phyloP scores from a whole-genome alignment of 2,329 filamentous ascomycete species.

The Colletotrichum gigasporum region DNA sequence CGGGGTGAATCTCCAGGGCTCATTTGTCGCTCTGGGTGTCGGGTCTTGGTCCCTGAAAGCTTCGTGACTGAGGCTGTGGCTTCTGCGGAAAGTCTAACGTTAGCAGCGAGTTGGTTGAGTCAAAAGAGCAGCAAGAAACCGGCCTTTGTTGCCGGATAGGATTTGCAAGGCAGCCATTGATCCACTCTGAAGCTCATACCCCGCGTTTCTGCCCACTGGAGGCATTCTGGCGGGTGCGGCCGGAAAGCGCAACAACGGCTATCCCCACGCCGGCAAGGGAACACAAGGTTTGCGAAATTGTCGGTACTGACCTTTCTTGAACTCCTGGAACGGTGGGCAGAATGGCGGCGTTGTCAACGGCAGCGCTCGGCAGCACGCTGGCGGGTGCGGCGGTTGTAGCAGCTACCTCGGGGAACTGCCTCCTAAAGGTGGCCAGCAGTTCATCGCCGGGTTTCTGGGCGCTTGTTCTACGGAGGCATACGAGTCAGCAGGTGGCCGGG shows the following conservation, averaged over 20 bases:
- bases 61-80: constrained; percentile 49
- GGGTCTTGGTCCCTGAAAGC: constrained; percentile 77
- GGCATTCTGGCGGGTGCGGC: constrained; percentile 1
- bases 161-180: background rate
- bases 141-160: background rate
- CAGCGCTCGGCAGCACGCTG: constrained; percentile 45
- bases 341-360: constrained; percentile 40
- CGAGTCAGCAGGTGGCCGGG: constrained; percentile 19
- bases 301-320: constrained; percentile 28
- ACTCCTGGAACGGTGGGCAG: constrained; percentile 10
- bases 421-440: constrained; percentile 84
- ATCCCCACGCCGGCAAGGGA: background rate
- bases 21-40: constrained; percentile 81
- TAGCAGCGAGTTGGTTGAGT: constrained; percentile 5
- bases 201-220: constrained; percentile 26
- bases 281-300: background rate
- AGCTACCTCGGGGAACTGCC: constrained; percentile 80
- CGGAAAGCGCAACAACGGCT: background rate
- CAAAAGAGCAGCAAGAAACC: background rate
- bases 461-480: constrained; percentile 65
- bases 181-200: background rate
- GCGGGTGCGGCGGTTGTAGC: constrained; percentile 56
- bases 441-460: constrained; percentile 89
- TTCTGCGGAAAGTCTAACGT: constrained; percentile 50
- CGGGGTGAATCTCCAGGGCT: constrained; percentile 88